Base-by-base conservation (phyloP, 2,329 filamentous ascomycete genomes). In the Phialophora verrucosa region DNA sequence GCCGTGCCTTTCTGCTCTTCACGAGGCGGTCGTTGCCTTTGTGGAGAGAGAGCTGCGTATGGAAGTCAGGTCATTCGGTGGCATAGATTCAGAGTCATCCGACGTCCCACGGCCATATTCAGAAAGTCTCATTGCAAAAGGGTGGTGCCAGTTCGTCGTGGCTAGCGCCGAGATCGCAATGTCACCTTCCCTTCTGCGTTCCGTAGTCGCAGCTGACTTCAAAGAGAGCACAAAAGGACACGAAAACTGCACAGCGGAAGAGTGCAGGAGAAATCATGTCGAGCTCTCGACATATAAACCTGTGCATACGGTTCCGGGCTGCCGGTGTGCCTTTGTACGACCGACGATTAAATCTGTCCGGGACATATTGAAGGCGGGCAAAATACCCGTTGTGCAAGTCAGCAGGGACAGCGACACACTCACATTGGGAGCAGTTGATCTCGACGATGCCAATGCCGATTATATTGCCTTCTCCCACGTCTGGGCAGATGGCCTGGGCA, bases 401-500 rank as follows among this genome's bases (percentile, higher is more conserved):
- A 20, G 17, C 38, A 6, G 17, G 17, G 12, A 8, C 17, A n/a
- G 17, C 14, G 5, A n/a, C 38, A 44, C 14, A 3, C 38, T 44
- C 17, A n/a, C 17, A 8, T n/a, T 44, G 17, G 38, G 38, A 3
- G 38, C 38, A 4, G 38, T 44, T 44, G 38, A 44, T 44, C 17
- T 44, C 2, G 14, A 25, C 4, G 50, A 53, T 11, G n/a, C 23
- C 6, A 14, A 20, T 27, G 50, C 23, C 50, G 50, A 53, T 12
- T 53, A 53, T 10, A 31, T 53, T 27, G 50, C 50, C 23, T 56
- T 56, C 10, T 56, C 53, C 31, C 53, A 56, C 53, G 27, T 56
- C 2, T 56, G 53, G 53, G 27, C 53, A 1, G 53, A 56, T 56
- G 53, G 53, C 11, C 53, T 56, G 4, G 53, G 53, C 17, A 56